Base-by-base conservation (phyloP, 306 rosid species). In the Ochetophila trinervis region DNA sequence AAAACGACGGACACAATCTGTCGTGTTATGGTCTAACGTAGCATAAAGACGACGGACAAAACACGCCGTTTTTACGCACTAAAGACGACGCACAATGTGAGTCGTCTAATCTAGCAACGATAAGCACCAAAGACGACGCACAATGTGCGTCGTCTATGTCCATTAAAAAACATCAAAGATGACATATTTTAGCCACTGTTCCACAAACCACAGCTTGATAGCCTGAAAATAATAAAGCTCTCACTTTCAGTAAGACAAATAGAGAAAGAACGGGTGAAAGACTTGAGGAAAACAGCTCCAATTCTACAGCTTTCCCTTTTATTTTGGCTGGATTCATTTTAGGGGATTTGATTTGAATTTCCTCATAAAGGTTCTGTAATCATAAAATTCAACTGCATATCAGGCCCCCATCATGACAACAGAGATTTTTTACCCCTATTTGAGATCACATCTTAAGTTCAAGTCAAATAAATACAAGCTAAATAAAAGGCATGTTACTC, bases 161-260 rank as follows among this genome's bases (percentile, higher is more conserved):
- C n/a, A n/a, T n/a, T n/a, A n/a, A n/a, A n/a, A n/a, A n/a, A n/a
- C n/a, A n/a, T n/a, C n/a, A n/a, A n/a, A n/a, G n/a, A n/a, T n/a
- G n/a, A n/a, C n/a, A n/a, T n/a, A n/a, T n/a, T n/a, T n/a, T n/a
- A n/a, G n/a, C n/a, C n/a, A n/a, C n/a, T n/a, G n/a, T 87, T 80
- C 98, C 98, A 87, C 96, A 81, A 71, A 92, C 72, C 60, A 92
- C 82, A 22, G 91, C 95, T 63, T 72, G 77, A 83, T 89, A 89
- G 71, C 91, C 98, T 92, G 91, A 74, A 61, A 17, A 52, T 15
- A 44, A 7, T 67, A 49, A 0, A 62, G 52, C 63, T 63, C 30
- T 24, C 36, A 60, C 13, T 65, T 72, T 55, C 11, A 48, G 62
- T 54, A 72, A 65, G 68, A 51, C n/a, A 72, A 70, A 66, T 42